Conservation (phyloP, 139 green algal genomes). For the Tetradesmus lagerheimii region DNA sequence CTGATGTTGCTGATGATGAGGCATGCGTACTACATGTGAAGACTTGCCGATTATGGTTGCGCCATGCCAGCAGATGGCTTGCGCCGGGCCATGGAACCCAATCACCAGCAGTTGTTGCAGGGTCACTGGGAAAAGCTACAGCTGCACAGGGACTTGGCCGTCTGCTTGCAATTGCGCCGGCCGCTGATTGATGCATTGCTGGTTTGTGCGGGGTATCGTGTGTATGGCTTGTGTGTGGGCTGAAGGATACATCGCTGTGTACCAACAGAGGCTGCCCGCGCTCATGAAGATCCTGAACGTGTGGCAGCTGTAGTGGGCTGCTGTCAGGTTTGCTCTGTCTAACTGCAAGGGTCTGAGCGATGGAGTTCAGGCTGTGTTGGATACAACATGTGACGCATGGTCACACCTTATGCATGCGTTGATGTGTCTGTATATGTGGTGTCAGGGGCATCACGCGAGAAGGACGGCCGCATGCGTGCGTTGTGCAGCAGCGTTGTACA, state of each 20-base stretch:
- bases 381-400: background rate
- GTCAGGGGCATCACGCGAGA: background rate
- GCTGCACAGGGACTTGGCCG: background rate
- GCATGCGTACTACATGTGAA: background rate
- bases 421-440: background rate
- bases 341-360: background rate
- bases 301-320: too few relatives aligned
- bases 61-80: too few relatives aligned
- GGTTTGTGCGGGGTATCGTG: background rate
- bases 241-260: background rate
- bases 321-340: background rate
- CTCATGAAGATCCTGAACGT: too few relatives aligned
- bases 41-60: background rate
- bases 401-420: background rate
- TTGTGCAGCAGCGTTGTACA: background rate
- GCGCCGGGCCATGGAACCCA: too few relatives aligned
- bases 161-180: background rate
- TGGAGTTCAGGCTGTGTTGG: background rate
- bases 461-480: background rate
- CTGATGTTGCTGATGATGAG: background rate
- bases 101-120: too few relatives aligned
- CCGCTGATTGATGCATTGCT: background rate
- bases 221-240: background rate
- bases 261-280: background rate
- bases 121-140: too few relatives aligned